Conservation (phyloP, 495 filamentous ascomycete species). For the Hyphodiscus hymeniophilus region DNA sequence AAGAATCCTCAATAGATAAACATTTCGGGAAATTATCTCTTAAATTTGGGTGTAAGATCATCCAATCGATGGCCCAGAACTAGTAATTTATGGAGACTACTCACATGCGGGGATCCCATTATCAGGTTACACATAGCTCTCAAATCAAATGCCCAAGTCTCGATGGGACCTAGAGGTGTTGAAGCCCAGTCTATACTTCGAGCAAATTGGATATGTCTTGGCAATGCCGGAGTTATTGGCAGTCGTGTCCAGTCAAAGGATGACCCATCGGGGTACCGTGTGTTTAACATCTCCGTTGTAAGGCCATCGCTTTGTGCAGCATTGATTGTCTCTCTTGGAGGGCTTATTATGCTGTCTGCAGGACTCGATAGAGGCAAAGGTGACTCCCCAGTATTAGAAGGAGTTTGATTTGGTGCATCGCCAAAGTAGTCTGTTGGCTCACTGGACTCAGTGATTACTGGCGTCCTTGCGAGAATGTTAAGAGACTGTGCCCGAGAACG, state of each 20-base stretch:
- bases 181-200: slow-evolving; percentile 56
- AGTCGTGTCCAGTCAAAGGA: slow-evolving; percentile 66
- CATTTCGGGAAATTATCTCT: no score
- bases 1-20: no score
- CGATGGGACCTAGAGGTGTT: slow-evolving; percentile 57
- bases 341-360: not conserved
- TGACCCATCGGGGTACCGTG: slow-evolving; percentile 12
- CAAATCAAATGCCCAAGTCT: slow-evolving; percentile 52
- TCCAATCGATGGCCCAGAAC: no score
- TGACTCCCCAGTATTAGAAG: not conserved
- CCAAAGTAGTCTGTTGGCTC: slow-evolving; percentile 44
- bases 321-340: slow-evolving; percentile 8
- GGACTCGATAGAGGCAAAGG: not conserved
- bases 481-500: not conserved
- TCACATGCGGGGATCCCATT: slow-evolving; percentile 65
- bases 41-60: no score
- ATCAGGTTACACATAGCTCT: slow-evolving; percentile 58
- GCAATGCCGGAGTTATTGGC: slow-evolving; percentile 45
- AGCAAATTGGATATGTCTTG: slow-evolving; percentile 57
- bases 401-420: slow-evolving; percentile 8
- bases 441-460: not conserved
- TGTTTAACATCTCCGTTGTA: slow-evolving; percentile 3
- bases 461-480: not conserved
- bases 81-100: no score
- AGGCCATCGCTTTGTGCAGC: not conserved